Conservation (phyloP, 768 basidiomycete genomes). For the Collybiopsis confluens region DNA sequence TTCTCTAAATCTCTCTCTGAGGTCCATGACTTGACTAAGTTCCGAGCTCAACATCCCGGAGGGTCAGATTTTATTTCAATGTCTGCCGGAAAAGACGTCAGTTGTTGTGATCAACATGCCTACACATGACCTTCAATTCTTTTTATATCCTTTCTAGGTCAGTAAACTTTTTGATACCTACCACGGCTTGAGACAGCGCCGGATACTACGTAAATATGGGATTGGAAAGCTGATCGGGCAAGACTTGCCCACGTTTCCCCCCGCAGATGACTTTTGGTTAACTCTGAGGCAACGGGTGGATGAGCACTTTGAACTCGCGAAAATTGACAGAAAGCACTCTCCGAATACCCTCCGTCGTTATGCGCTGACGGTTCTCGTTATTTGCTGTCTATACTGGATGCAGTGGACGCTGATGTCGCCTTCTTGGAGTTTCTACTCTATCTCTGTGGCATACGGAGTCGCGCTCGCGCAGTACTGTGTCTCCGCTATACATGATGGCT, state of each 20-base stretch:
- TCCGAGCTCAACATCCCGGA: background rate
- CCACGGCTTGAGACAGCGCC: too few relatives aligned
- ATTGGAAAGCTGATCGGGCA: background rate
- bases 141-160: background rate
- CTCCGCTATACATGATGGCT: conserved; percentile 1
- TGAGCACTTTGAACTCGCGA: background rate
- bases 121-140: background rate
- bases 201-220: background rate
- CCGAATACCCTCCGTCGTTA: background rate
- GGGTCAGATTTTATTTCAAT: background rate
- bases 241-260: conserved; percentile 1
- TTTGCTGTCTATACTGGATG: background rate
- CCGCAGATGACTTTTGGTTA: background rate
- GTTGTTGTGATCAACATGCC: background rate
- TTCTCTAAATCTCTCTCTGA: background rate
- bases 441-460: too few relatives aligned
- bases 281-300: background rate
- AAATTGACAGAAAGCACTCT: background rate
- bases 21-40: conserved; percentile 4
- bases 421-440: background rate
- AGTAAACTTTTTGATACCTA: background rate
- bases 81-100: conserved; percentile 2
- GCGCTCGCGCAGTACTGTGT: background rate
- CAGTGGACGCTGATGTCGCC: background rate
- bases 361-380: background rate